Conservation (phyloP, 2,329 filamentous ascomycete species). For the Botrytis sinoallii region DNA sequence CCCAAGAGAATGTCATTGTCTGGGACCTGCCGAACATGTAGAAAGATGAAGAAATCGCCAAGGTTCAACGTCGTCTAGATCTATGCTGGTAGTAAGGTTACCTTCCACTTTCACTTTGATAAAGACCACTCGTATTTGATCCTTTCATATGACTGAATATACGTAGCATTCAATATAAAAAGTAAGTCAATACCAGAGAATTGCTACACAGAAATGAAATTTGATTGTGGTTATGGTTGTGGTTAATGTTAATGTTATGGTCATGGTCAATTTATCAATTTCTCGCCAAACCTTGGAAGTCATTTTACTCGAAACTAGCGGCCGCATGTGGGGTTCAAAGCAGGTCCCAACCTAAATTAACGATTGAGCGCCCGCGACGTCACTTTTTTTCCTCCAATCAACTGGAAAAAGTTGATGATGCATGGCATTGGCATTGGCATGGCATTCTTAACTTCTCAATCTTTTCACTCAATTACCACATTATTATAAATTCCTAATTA, state of each 20-base stretch:
- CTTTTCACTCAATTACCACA: not conserved
- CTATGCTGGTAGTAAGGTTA: not conserved
- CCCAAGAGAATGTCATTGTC: not conserved
- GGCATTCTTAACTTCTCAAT: constrained; percentile 2
- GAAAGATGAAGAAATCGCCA: not conserved
- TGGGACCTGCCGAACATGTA: not conserved
- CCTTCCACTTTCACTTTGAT: not conserved
- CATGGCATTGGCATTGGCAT: not conserved
- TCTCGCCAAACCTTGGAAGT: not conserved
- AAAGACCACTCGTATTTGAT: not conserved
- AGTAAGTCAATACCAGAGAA: not conserved
- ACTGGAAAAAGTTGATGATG: not conserved
- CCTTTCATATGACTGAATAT: not conserved
- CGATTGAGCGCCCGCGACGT: not conserved
- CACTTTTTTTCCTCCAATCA: constrained; percentile 7
- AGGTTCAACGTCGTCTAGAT: not conserved
- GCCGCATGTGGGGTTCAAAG: not conserved
- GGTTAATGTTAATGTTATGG: no score
- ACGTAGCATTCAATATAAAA: not conserved
- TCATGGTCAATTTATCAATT: no score
- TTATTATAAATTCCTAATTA: not conserved
- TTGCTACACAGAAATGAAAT: not conserved
- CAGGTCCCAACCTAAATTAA: not conserved
- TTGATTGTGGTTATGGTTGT: no score
- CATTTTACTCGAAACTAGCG: not conserved